These are phyloP conservation scores for Phylloporus sp. DNA, from an alignment of 1,284 basidiomycete species.

Conservation along the genomic window DNA sequence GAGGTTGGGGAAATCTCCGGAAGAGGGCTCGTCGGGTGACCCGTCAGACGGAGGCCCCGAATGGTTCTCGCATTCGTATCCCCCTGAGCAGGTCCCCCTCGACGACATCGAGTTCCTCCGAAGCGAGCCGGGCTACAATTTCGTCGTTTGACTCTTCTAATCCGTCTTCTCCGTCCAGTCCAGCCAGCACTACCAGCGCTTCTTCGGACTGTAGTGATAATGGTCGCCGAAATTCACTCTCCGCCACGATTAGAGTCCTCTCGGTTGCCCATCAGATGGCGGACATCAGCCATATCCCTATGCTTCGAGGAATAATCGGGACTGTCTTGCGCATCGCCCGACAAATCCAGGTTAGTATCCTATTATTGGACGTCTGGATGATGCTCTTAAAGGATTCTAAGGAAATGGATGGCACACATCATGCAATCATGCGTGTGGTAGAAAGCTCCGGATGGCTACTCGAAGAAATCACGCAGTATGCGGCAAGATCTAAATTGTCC, in stretches of 20 bases:
- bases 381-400: not conserved
- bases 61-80: too few relatives aligned
- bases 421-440: slow-evolving; percentile 20
- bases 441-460: slow-evolving; percentile 23
- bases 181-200: not conserved
- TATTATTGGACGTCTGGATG: too few relatives aligned
- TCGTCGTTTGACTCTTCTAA: slow-evolving; percentile 1
- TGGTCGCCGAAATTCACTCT: slow-evolving; percentile 3
- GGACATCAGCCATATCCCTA: slow-evolving; percentile 12
- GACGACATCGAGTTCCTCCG: not conserved
- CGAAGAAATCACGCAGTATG: slow-evolving; percentile 13
- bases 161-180: not conserved
- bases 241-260: slow-evolving; percentile 14
- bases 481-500: not conserved
- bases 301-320: slow-evolving; percentile 17
- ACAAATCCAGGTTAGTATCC: slow-evolving; percentile 15
- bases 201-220: slow-evolving; percentile 7
- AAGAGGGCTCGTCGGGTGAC: too few relatives aligned
- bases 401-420: slow-evolving; percentile 22
- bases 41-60: too few relatives aligned
- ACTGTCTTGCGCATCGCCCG: slow-evolving; percentile 15
- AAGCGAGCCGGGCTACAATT: not conserved
- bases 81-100: too few relatives aligned
- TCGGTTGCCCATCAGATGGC: slow-evolving; percentile 14
- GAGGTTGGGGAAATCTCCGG: slow-evolving; percentile 7